A percentile compares a stretch with the other conserved stretches of the same genome.
Conservation (phyloP, 306 rosid genomes). For the Rosa rugosa region DNA sequence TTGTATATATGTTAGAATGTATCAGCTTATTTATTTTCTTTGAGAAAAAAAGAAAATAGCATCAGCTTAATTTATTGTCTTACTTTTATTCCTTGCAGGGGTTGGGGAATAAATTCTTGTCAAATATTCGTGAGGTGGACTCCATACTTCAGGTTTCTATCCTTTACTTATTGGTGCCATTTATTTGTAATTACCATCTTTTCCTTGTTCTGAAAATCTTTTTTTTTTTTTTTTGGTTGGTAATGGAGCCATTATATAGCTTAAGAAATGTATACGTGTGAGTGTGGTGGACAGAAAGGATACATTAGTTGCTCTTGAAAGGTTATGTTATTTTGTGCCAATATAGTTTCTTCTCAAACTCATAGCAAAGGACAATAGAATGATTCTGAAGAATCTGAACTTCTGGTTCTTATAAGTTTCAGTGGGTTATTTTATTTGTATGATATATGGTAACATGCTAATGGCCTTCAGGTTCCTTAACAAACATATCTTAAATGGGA, state of each 20-base stretch:
- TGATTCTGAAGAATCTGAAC: neutral
- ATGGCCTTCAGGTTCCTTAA: neutral
- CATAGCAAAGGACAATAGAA: neutral
- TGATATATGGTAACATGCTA: neutral
- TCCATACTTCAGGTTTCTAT: slow-evolving; percentile 84
- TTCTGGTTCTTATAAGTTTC: neutral
- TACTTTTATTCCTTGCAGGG: slow-evolving; percentile 62
- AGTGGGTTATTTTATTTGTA: neutral
- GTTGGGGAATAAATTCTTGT: slow-evolving; percentile 85
- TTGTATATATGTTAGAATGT: slow-evolving; percentile 8
- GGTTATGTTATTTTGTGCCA: neutral
- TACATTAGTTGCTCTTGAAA: neutral
- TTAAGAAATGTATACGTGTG: neutral
- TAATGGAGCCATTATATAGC: neutral
- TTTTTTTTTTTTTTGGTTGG: neutral
- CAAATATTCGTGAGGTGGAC: slow-evolving; percentile 96
- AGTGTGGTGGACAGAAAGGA: neutral
- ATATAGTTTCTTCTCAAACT: neutral
- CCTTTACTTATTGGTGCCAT: slow-evolving; percentile 14
- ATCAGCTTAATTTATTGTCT: slow-evolving; percentile 16
- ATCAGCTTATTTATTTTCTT: neutral
- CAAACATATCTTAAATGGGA: neutral
- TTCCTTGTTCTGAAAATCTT: neutral
- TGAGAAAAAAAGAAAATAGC: neutral
- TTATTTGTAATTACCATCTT: slow-evolving; percentile 18